Evolutionary conservation across 2,329 filamentous ascomycete species (phyloP).

Genomic region (Neofusicoccum kwambonambiense): DNA sequence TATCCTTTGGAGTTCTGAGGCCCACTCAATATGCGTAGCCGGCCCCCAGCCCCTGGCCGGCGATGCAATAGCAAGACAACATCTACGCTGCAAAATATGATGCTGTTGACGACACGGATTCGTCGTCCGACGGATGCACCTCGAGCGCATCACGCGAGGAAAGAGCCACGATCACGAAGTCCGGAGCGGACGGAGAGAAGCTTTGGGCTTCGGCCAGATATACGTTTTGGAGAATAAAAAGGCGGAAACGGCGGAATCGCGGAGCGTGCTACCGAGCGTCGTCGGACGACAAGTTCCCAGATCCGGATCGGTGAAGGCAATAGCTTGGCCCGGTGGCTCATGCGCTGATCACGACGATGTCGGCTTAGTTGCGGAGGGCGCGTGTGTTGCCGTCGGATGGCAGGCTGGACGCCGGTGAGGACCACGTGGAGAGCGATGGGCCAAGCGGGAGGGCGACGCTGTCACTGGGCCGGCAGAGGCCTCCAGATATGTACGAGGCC

Average conservation of each 20-base stretch:
- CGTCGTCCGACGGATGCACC: background rate
- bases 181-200: background rate
- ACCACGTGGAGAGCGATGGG: background rate
- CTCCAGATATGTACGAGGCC: background rate
- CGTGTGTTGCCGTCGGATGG: background rate
- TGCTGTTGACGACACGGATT: too few relatives aligned
- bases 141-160: background rate
- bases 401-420: background rate
- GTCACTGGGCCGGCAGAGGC: too few relatives aligned
- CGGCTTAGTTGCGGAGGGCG: background rate
- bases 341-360: background rate
- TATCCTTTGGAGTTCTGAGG: too few relatives aligned
- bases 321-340: background rate
- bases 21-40: too few relatives aligned
- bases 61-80: too few relatives aligned
- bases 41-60: too few relatives aligned
- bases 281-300: background rate
- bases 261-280: background rate
- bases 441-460: too few relatives aligned
- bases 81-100: too few relatives aligned
- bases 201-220: constrained; percentile 1
- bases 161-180: background rate
- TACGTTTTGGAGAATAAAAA: background rate
- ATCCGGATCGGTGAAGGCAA: background rate
- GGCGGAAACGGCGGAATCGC: background rate